Conservation (phyloP, 2,329 filamentous ascomycete genomes). For the Penicillium brevicompactum region DNA sequence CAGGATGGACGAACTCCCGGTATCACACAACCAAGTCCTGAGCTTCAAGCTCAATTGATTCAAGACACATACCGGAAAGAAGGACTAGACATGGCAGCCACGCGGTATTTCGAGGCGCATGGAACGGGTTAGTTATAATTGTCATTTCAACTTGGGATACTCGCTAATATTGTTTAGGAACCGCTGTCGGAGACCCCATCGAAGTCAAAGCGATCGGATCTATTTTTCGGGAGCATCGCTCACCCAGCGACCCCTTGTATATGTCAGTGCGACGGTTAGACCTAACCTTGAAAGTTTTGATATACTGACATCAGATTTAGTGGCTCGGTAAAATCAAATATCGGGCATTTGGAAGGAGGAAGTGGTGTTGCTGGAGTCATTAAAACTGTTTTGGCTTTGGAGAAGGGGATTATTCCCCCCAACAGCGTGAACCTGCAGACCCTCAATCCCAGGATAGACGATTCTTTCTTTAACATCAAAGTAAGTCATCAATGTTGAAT, state of each 20-base stretch:
- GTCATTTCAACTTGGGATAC: conserved; percentile 21
- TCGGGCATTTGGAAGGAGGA: conserved; percentile 23
- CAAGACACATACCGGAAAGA: conserved; percentile 22
- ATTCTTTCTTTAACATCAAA: conserved; percentile 5
- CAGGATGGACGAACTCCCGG: conserved; percentile 47
- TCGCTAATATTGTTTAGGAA: conserved; percentile 11
- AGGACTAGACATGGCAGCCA: conserved; percentile 12
- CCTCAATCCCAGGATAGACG: conserved; percentile 8
- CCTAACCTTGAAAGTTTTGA: neutral
- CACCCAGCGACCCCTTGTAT: neutral
- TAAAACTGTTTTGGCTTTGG: conserved; percentile 28
- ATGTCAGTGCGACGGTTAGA: neutral
- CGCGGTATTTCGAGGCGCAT: conserved; percentile 17
- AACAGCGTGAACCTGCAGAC: conserved; percentile 9
- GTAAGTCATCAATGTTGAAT: neutral
- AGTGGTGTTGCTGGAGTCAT: conserved; percentile 18
- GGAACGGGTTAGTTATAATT: conserved; percentile 43
- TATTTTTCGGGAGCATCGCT: neutral
- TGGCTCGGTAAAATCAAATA: conserved; percentile 22
- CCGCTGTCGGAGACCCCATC: neutral
- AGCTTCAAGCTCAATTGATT: conserved; percentile 30
- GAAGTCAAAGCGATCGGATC: neutral
- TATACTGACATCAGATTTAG: neutral
- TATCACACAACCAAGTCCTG: conserved; percentile 42
- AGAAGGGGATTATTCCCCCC: conserved; percentile 26